Evolutionary conservation across 192 early-diverging fungal species (phyloP), one percentile per base, ranked within the genome.

Genomic region (Linnemannia hyalina): DNA sequence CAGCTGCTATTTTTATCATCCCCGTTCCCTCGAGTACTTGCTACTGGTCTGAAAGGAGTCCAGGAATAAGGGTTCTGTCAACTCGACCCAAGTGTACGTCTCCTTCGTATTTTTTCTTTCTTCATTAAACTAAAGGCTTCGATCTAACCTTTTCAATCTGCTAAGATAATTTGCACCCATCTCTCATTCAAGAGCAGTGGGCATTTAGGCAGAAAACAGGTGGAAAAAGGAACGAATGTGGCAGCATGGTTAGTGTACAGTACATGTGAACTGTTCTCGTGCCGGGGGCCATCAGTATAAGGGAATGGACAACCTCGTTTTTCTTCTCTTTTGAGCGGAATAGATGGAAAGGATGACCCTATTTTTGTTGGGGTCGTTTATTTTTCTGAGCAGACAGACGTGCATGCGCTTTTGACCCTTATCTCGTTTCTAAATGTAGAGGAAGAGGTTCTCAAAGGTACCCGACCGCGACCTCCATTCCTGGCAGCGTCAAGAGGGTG

Each of bases 1-100:
- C 20, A 52, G 18, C 49, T 65, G 29, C 60, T 65, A 65, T 65
- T 65, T 65, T 65, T 65, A 65, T 65, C 60, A 57, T 7, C n/a
- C n/a, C 2, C 55, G 11, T 7, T 29, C 26, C 26, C 10, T 10
- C 13, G 13, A 29, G 32, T 52, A 65, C 29, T 7, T n/a, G 23
- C n/a, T 29, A 9, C 60, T 10, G 1, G 11, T 29, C 60, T 13
- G n/a, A 15, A 23, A 57, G 18, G 23, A 10, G 55, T 57, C 9
- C 60, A 26, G 32, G 0, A 29, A 15, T n/a, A 7, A 10, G 55
- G 60, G 60, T 65, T 65, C 29, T 65, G 26, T 65, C 29, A 11
- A 52, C 49, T 20, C 18, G 18, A 6, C 49, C 5, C 16, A 4
- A 13, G 49, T 1, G 15, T 1, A 11, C 35, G 60, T 4, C 15